These are phyloP conservation scores for Lentinula novae-zelandiae DNA, from an alignment of 1,284 basidiomycete genomes.

Conservation along the genomic window DNA sequence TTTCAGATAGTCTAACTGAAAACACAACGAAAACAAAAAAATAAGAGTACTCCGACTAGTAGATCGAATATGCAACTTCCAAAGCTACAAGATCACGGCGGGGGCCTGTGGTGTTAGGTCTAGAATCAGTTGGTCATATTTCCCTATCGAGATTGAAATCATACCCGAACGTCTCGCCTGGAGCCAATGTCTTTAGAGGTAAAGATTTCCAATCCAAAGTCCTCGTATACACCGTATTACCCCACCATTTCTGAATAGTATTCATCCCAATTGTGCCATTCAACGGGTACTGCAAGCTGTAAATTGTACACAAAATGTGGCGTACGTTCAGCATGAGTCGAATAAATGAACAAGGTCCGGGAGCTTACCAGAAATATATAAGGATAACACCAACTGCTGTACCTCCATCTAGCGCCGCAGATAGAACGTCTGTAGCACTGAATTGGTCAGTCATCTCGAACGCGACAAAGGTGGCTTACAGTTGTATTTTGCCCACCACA, in stretches of 20 bases:
- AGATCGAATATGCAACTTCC: too few species aligned
- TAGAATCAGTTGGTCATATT: too few species aligned
- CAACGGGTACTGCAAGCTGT: slow-evolving; percentile 63
- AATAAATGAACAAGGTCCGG: slow-evolving; percentile 36
- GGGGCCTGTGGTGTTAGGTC: neutral
- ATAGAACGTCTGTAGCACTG: slow-evolving; percentile 5
- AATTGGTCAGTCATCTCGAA: neutral
- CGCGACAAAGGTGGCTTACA: slow-evolving; percentile 16
- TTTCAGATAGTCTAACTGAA: neutral
- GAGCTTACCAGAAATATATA: slow-evolving; percentile 11
- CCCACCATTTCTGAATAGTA: slow-evolving; percentile 67
- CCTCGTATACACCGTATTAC: slow-evolving; percentile 50
- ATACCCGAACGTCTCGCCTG: slow-evolving; percentile 36
- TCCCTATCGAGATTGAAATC: neutral
- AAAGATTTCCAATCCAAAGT: slow-evolving; percentile 38
- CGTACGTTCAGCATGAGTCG: slow-evolving; percentile 47
- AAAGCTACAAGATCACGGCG: neutral
- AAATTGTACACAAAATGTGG: slow-evolving; percentile 49
- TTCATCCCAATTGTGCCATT: slow-evolving; percentile 56
- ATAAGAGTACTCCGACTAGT: neutral
- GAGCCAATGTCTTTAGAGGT: slow-evolving; percentile 26
- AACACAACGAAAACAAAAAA: neutral
- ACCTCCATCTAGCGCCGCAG: slow-evolving; percentile 13
- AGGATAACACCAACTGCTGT: slow-evolving; percentile 14
- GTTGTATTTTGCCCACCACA: slow-evolving; percentile 68